Base-by-base conservation (phyloP, 306 rosid species). In the Lotus japonicus region DNA sequence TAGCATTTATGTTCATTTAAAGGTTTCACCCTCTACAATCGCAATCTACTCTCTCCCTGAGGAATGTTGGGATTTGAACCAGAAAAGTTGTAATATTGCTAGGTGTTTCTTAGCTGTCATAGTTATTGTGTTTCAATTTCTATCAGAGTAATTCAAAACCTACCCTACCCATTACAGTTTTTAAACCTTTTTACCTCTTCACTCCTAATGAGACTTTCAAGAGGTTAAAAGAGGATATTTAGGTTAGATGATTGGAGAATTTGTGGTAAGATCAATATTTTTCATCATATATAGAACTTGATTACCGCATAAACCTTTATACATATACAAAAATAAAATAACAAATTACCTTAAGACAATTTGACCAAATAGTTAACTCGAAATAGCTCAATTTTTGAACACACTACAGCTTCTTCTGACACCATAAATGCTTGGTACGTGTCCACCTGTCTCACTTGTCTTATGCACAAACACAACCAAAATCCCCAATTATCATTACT, bases 1-100 rank as follows among this genome's bases (percentile, higher is more conserved):
- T 57, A n/a, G 21, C 51, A 71, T 80, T 80, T 65, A 76, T 45
- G 72, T 36, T 65, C 78, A 51, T 70, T 52, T 58, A 42, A 44
- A 62, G 39, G 18, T 26, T 26, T 46, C 17, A 28, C 59, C 16
- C 9, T 44, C 39, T 54, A 17, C 76, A 14, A 15, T 41, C 50
- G 63, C 71, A 53, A 43, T 64, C 54, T 26, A 73, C 2, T n/a
- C 48, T 53, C 56, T 6, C 18, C 8, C 54, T 36, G 49, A 58
- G 28, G 10, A 36, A 21, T 14, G 46, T 66, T 56, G 36, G 53
- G 58, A 36, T 74, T 57, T 23, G 60, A 66, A 58, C 51, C 66
- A 11, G 5, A 57, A 16, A 57, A 6, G 13, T n/a, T 66, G 51
- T 18, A 60, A 71, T n/a, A n/a, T 48, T 5, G 13, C 31, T 23